Percentiles rank a stretch among this genome's conserved stretches.
Evolutionary conservation across 345 rosid species (phyloP).

Genomic region (Eucalyptus polybractea): DNA sequence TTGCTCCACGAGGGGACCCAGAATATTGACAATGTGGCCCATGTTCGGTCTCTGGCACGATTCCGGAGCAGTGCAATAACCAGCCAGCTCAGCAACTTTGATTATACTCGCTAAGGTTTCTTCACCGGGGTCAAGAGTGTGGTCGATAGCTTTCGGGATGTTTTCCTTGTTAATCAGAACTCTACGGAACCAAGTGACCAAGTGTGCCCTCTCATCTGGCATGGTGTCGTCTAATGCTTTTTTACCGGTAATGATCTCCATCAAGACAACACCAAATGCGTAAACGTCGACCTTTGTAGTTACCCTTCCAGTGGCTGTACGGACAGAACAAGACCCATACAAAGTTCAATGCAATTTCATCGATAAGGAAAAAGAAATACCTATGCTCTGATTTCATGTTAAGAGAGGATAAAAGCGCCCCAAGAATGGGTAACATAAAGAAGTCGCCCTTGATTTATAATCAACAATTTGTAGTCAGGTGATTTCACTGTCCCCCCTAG

Average conservation of each 20-base stretch:
- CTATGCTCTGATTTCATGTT: neutral
- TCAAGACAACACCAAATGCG: slow-evolving; percentile 80
- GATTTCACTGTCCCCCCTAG: neutral
- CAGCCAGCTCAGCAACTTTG: slow-evolving; percentile 78
- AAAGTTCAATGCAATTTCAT: neutral
- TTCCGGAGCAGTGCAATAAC: slow-evolving; percentile 79
- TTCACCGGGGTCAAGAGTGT: slow-evolving; percentile 37
- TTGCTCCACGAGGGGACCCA: slow-evolving; percentile 73
- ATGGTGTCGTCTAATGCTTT: slow-evolving; percentile 60
- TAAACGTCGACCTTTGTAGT: slow-evolving; percentile 82
- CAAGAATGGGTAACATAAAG: neutral
- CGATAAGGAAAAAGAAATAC: neutral
- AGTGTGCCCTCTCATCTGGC: slow-evolving; percentile 57
- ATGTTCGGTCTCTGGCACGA: slow-evolving; percentile 80
- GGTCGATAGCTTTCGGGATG: slow-evolving; percentile 47
- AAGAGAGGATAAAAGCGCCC: neutral
- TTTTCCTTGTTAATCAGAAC: slow-evolving; percentile 48
- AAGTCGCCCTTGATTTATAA: neutral
- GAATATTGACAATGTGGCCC: slow-evolving; percentile 71
- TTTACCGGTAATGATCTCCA: slow-evolving; percentile 82
- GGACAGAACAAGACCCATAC: neutral
- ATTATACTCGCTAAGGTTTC: slow-evolving; percentile 49
- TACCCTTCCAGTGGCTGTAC: slow-evolving; percentile 84
- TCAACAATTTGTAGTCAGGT: neutral
- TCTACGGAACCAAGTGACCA: slow-evolving; percentile 82